A percentile compares a stretch with the other conserved stretches of the same genome.
phyloP scores from a whole-genome alignment of 2,329 filamentous ascomycete species.

The Venturia asperata region DNA sequence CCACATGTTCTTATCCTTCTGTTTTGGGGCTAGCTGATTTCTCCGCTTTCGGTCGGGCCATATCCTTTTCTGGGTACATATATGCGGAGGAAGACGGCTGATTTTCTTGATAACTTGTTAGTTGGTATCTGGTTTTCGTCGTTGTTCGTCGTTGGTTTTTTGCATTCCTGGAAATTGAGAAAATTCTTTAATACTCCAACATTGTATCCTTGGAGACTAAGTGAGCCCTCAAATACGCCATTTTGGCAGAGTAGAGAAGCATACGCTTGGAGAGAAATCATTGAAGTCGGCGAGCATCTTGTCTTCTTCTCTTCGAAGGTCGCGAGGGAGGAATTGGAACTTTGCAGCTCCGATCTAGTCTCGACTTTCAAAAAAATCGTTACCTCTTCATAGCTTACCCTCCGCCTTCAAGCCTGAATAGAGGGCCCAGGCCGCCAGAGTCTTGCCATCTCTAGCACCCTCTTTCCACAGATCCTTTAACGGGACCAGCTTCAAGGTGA shows the following conservation, averaged over 20 bases:
- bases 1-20: neutral
- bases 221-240: too few relatives aligned
- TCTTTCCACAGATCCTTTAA: constrained; percentile 48
- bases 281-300: too few relatives aligned
- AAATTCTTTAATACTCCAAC: too few relatives aligned
- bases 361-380: too few relatives aligned
- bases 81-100: neutral
- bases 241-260: too few relatives aligned
- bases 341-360: too few relatives aligned
- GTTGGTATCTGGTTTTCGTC: too few relatives aligned
- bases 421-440: constrained; percentile 48
- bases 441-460: constrained; percentile 49
- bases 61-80: neutral
- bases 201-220: too few relatives aligned
- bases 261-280: too few relatives aligned
- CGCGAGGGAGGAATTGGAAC: too few relatives aligned
- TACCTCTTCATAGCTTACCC: constrained; percentile 35
- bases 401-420: constrained; percentile 47
- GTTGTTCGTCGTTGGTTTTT: neutral
- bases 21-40: neutral
- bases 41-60: neutral
- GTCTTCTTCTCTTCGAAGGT: too few relatives aligned
- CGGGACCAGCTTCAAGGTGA: constrained; percentile 49
- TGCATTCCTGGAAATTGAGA: neutral
- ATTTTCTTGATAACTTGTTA: too few relatives aligned